Conservation (phyloP, 2,329 filamentous ascomycete genomes). For the Byssothecium circinans region DNA sequence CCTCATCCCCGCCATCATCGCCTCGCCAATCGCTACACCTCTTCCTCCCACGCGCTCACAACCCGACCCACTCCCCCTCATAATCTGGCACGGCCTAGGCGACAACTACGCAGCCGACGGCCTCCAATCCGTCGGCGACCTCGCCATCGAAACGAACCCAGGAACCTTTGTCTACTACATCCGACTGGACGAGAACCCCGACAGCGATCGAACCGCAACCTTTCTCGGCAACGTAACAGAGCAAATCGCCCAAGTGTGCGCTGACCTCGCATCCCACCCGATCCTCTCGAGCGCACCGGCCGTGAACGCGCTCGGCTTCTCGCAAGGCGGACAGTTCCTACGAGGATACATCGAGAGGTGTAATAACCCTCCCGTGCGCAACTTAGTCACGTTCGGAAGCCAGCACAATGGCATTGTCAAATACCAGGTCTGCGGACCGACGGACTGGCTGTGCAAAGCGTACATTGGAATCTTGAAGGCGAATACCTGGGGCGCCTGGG, state of each 20-base stretch:
- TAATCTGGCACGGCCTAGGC: slow-evolving; percentile 91
- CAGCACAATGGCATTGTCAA: slow-evolving; percentile 90
- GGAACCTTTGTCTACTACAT: slow-evolving; percentile 84
- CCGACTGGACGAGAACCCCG: slow-evolving; percentile 66
- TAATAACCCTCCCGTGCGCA: slow-evolving; percentile 72
- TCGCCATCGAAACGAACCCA: slow-evolving; percentile 73
- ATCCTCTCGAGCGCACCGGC: slow-evolving; percentile 80
- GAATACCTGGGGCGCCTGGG: slow-evolving; percentile 77
- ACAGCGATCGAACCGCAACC: slow-evolving; percentile 74
- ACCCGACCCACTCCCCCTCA: slow-evolving; percentile 66
- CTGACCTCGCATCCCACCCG: slow-evolving; percentile 71
- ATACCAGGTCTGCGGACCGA: slow-evolving; percentile 71
- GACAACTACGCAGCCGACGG: slow-evolving; percentile 78
- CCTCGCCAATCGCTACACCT: slow-evolving; percentile 11
- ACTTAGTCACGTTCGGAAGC: slow-evolving; percentile 82
- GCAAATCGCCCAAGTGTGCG: slow-evolving; percentile 77
- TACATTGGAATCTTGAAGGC: slow-evolving; percentile 76
- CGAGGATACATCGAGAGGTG: slow-evolving; percentile 87
- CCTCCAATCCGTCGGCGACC: slow-evolving; percentile 68
- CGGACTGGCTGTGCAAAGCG: slow-evolving; percentile 79
- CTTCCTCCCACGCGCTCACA: background rate
- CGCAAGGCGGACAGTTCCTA: slow-evolving; percentile 95
- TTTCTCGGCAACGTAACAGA: slow-evolving; percentile 88
- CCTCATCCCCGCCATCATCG: slow-evolving; percentile 17
- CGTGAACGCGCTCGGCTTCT: slow-evolving; percentile 91